Evolutionary conservation across 805 yeast species (phyloP).

Genomic region (Yarrowia porcina): DNA sequence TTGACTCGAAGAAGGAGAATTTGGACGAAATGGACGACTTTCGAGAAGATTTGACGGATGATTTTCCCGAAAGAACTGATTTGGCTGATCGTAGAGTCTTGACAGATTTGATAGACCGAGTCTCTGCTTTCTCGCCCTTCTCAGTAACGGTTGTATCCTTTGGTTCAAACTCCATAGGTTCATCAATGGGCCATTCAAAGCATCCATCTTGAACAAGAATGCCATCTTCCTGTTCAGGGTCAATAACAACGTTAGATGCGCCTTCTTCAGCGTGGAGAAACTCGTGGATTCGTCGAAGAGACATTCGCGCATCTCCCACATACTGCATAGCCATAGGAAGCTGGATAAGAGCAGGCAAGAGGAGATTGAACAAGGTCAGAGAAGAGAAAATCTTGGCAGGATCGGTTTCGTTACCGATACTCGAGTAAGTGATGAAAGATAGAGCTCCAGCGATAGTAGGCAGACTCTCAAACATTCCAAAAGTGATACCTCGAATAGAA

Average conservation of each 20-base stretch:
- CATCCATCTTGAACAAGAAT: constrained; percentile 50
- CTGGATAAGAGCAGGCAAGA: constrained; percentile 62
- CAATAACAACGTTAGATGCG: background rate
- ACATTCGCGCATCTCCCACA: constrained; percentile 83
- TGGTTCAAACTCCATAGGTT: background rate
- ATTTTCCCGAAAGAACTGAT: background rate
- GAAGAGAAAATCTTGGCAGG: constrained; percentile 70
- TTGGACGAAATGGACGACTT: constrained; percentile 2
- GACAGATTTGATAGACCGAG: background rate
- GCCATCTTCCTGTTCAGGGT: constrained; percentile 32
- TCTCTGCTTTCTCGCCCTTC: background rate
- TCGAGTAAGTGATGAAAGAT: constrained; percentile 46
- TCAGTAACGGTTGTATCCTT: no score
- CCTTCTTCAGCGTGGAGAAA: constrained; percentile 56
- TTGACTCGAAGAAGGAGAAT: constrained; percentile 1
- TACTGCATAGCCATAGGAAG: constrained; percentile 71
- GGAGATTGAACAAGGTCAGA: constrained; percentile 60
- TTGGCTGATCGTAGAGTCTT: background rate
- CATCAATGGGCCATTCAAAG: constrained; percentile 47
- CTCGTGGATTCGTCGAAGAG: constrained; percentile 76
- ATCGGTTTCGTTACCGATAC: constrained; percentile 43
- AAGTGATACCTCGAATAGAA: constrained; percentile 54
- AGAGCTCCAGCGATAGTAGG: constrained; percentile 70
- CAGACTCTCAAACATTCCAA: constrained; percentile 61
- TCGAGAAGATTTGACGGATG: background rate